Base-by-base conservation (phyloP, 441 rosid genomes). In the Adansonia rubrostipa region DNA sequence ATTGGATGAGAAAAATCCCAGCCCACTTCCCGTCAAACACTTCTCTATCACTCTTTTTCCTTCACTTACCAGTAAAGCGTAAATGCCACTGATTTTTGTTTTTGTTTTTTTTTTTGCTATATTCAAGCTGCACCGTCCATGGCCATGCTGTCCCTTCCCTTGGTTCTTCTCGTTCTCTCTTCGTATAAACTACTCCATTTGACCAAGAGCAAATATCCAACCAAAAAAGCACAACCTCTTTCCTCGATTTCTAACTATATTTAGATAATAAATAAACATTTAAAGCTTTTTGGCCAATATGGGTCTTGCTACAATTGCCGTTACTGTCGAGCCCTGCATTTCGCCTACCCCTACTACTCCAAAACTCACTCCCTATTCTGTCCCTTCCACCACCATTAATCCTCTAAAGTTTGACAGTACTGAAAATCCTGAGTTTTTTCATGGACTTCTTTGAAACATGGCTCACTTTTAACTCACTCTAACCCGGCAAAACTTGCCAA, bases 331-430 rank as follows among this genome's bases (percentile, higher is more conserved):
- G 63, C 69, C 79, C 45, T 65, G 45, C 74, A 64, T 75, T 69
- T 73, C 45, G 54, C 67, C 75, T 42, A 0, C 65, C 6, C 67
- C 75, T 42, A 0, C 65, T 9, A 62, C 62, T 63, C 73, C 76
- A 48, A 61, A 81, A 6, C 71, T 53, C 56, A 8, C 44, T 65
- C 33, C 45, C 66, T 17, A 5, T 20, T 63, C 44, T 76, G 62
- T 76, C 51, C 78, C 84, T 75, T 14, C 51, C 76, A 42, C 78
- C 80, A n/a, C 73, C 77, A 79, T 78, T 78, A 76, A 76, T 79
- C 77, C 77, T 20, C 69, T 79, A 42, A 79, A 65, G 56, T 75
- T 70, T 73, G n/a, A 36, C n/a, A 51, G 14, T 13, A n/a, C 6
- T 11, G 75, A 28, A 7, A 77, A 66, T 68, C 61, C 73, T 0